Evolutionary conservation across 2,329 filamentous ascomycete genomes (phyloP).

Genomic region (Coleophoma eucalyptorum): DNA sequence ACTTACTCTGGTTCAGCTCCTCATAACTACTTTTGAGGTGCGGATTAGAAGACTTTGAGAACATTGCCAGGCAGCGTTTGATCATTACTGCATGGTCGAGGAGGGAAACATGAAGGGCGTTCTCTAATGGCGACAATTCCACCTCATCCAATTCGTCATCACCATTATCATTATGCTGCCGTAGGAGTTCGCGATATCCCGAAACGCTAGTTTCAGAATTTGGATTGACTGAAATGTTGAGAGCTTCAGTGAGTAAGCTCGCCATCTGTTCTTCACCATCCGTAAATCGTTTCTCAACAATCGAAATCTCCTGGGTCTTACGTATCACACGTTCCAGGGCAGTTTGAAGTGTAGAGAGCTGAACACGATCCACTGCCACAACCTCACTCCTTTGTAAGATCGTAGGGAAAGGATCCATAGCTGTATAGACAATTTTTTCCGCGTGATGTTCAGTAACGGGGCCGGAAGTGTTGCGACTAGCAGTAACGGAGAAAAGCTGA

Average conservation of each 20-base stretch:
- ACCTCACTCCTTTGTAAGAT: conserved; percentile 88
- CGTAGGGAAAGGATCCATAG: conserved; percentile 84
- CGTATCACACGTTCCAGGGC: conserved; percentile 85
- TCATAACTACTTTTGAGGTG: conserved; percentile 51
- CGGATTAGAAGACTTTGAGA: conserved; percentile 55
- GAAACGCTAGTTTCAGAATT: conserved; percentile 73
- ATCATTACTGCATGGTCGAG: conserved; percentile 87
- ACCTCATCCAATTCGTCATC: conserved; percentile 38
- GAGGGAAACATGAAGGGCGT: conserved; percentile 77
- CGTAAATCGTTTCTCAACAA: conserved; percentile 69
- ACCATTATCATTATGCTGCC: conserved; percentile 31
- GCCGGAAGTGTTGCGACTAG: conserved; percentile 65
- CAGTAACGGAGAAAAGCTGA: conserved; percentile 73
- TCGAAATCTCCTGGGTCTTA: conserved; percentile 81
- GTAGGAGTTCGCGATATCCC: conserved; percentile 70
- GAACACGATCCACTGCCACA: conserved; percentile 56
- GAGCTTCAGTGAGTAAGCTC: conserved; percentile 67
- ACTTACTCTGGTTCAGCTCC: conserved; percentile 64
- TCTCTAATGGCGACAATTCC: conserved; percentile 60
- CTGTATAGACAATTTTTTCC: conserved; percentile 81
- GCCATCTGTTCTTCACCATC: conserved; percentile 70
- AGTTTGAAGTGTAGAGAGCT: conserved; percentile 75
- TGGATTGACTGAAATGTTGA: conserved; percentile 73
- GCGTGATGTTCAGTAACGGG: conserved; percentile 70
- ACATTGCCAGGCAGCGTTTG: conserved; percentile 72